Conservation (phyloP, 257 asterid species). For the Fraxinus cuspidata region DNA sequence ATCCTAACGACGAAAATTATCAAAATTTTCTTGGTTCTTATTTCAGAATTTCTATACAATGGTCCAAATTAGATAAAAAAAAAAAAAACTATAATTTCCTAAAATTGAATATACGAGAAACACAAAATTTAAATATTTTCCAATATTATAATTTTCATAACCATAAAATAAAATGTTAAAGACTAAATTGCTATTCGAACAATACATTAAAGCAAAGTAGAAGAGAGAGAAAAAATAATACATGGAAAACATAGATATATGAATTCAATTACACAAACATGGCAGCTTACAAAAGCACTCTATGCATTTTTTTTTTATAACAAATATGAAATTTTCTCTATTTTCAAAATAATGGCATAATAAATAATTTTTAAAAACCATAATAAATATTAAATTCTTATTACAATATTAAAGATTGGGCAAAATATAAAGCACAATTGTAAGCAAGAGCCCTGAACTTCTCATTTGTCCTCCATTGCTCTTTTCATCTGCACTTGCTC, state of each 20-base stretch:
- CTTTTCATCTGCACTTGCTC: conserved; percentile 30
- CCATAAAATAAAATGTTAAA: too few species aligned
- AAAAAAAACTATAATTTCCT: too few species aligned
- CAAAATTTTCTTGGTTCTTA: background rate
- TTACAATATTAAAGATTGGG: conserved; percentile 15
- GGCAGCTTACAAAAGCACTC: background rate
- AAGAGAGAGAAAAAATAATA: too few species aligned
- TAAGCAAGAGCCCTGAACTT: conserved; percentile 29
- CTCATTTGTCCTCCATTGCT: conserved; percentile 39
- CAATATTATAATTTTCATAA: too few species aligned
- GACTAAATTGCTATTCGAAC: too few species aligned
- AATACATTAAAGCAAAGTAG: too few species aligned
- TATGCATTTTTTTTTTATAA: background rate
- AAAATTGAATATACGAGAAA: too few species aligned
- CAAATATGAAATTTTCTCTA: background rate
- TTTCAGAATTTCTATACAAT: too few species aligned
- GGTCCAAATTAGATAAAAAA: too few species aligned
- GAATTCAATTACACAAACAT: background rate
- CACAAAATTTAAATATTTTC: too few species aligned
- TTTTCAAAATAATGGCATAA: background rate
- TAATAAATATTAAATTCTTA: background rate
- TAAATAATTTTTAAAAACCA: background rate
- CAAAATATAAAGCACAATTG: conserved; percentile 29
- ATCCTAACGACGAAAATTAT: background rate
- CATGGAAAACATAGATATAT: too few species aligned